A percentile compares a stretch with the other conserved stretches of the same genome.
These are phyloP conservation scores for Isabelozyma pseudorhagii DNA, from an alignment of 805 yeast genomes.

Conservation along the genomic window DNA sequence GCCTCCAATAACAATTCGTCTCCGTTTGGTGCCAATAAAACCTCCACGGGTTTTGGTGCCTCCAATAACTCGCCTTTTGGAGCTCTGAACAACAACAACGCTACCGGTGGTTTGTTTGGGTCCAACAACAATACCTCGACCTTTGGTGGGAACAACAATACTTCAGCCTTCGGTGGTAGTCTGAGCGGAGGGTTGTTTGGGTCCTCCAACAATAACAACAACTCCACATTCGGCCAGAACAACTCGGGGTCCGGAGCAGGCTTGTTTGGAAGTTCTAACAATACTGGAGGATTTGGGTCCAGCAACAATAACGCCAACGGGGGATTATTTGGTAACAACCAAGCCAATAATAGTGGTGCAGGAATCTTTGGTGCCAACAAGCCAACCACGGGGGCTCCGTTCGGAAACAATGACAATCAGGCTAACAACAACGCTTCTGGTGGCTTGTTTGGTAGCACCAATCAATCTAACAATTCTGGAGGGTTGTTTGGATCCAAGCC, in stretches of 20 bases:
- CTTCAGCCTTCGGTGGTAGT: constrained; percentile 14
- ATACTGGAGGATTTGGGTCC: constrained; percentile 16
- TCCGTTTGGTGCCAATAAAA: constrained; percentile 25
- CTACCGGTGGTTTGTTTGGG: constrained; percentile 11
- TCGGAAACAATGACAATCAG: constrained; percentile 11
- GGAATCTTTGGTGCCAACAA: constrained; percentile 26
- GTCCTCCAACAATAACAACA: constrained; percentile 12
- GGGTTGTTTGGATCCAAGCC: constrained; percentile 42
- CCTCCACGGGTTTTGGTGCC: constrained; percentile 12
- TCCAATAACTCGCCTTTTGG: constrained; percentile 12
- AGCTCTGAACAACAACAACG: constrained; percentile 3
- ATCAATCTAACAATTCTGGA: constrained; percentile 24
- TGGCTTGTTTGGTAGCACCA: constrained; percentile 17
- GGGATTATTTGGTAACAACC: constrained; percentile 22
- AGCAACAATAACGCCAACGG: constrained; percentile 16
- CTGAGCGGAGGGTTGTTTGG: constrained; percentile 20
- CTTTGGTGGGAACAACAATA: constrained; percentile 28
- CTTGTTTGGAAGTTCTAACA: constrained; percentile 18
- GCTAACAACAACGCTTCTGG: constrained; percentile 7
- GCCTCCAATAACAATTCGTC: constrained; percentile 17
- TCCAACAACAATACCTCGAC: constrained; percentile 12
- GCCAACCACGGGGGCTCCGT: constrained; percentile 19
- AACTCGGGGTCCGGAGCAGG: constrained; percentile 12
- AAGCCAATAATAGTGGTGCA: constrained; percentile 13
- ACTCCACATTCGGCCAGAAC: constrained; percentile 25